Percentiles rank a stretch among this genome's conserved stretches.
Evolutionary conservation across 345 rosid genomes (phyloP).

Genomic region (Laguncularia racemosa): DNA sequence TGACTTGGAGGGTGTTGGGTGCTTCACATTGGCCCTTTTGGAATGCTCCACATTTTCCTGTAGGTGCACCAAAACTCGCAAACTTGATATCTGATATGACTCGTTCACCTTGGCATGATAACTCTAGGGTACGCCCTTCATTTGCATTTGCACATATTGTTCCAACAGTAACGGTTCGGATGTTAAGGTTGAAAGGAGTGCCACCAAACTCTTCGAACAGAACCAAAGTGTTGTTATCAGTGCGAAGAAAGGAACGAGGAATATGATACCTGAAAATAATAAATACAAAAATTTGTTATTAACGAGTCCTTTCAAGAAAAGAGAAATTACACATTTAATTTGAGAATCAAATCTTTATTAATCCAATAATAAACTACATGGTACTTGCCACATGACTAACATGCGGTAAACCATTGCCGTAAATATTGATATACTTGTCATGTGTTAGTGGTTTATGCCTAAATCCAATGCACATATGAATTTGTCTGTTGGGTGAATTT

Average conservation of each 20-base stretch:
- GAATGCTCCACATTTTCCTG: too few species aligned
- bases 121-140: slow-evolving; percentile 25
- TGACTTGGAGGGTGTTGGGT: too few species aligned
- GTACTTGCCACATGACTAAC: neutral
- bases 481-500: neutral
- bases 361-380: neutral
- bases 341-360: too few species aligned
- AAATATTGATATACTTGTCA: too few species aligned
- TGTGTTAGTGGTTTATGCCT: too few species aligned
- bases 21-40: too few species aligned
- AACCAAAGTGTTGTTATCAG: slow-evolving; percentile 25
- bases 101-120: slow-evolving; percentile 38
- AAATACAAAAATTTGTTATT: neutral
- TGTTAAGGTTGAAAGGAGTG: slow-evolving; percentile 19
- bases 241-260: slow-evolving; percentile 34
- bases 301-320: too few species aligned
- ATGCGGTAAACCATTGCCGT: neutral
- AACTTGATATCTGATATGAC: slow-evolving; percentile 30
- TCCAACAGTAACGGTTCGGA: slow-evolving; percentile 40
- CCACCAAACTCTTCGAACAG: slow-evolving; percentile 61
- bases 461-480: too few species aligned
- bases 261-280: slow-evolving; percentile 37
- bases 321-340: too few species aligned
- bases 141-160: slow-evolving; percentile 33
- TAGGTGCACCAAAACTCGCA: slow-evolving; percentile 40